phyloP scores from a whole-genome alignment of 129 eudicot species.

The Pseudognaphalium luteoalbum region DNA sequence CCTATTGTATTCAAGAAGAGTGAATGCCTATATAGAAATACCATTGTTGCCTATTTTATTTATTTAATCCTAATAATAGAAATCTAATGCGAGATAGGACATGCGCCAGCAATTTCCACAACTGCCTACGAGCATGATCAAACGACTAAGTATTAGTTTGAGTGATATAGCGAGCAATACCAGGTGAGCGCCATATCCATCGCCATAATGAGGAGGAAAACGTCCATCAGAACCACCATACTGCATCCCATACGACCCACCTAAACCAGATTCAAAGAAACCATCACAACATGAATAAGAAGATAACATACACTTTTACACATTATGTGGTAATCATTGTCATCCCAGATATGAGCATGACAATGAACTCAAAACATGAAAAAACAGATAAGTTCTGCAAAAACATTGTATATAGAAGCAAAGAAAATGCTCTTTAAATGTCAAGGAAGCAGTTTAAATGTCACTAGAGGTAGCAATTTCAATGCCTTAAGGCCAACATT shows the following conservation, averaged over 20 bases:
- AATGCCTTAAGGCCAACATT: too few relatives aligned
- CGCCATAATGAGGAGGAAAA: conserved; percentile 54
- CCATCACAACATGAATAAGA: neutral
- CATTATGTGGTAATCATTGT: conserved; percentile 3
- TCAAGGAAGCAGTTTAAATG: too few relatives aligned
- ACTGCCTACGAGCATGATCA: conserved; percentile 2
- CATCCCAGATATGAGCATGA: conserved; percentile 15
- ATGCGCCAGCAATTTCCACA: neutral
- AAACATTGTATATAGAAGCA: too few relatives aligned
- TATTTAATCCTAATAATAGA: neutral
- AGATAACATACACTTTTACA: neutral
- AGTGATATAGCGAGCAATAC: conserved; percentile 37
- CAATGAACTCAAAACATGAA: conserved; percentile 9
- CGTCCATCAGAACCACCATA: conserved; percentile 51
- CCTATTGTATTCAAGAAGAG: neutral
- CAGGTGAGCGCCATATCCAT: conserved; percentile 62
- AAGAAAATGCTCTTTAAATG: too few relatives aligned
- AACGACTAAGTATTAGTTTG: neutral
- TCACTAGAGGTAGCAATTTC: too few relatives aligned
- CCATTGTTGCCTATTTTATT: neutral
- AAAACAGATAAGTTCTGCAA: too few relatives aligned
- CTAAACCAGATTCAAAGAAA: conserved; percentile 30
- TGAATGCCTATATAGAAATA: neutral
- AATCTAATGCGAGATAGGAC: neutral
- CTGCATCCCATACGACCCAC: conserved; percentile 69